These are phyloP conservation scores for Diplodia corticola DNA, from an alignment of 2,329 filamentous ascomycete species.

Conservation along the genomic window DNA sequence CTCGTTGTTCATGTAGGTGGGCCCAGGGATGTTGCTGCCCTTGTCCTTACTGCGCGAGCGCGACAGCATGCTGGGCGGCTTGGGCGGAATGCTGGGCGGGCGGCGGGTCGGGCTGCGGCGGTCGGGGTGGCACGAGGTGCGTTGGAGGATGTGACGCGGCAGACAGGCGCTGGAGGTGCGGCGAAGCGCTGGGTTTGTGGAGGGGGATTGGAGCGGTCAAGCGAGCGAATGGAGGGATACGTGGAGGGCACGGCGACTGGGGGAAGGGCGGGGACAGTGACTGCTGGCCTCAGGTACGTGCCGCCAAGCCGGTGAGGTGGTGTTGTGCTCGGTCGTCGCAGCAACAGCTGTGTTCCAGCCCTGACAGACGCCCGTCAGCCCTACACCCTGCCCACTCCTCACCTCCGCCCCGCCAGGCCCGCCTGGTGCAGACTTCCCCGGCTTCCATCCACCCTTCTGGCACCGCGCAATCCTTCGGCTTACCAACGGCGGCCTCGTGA, in stretches of 20 bases:
- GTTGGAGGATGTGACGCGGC: not conserved
- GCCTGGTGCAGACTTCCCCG: not conserved
- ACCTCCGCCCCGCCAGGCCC: not conserved
- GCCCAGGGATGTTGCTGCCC: constrained; percentile 36
- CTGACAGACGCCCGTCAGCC: not conserved
- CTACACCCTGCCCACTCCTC: not conserved
- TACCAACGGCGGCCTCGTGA: not conserved
- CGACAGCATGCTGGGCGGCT: constrained; percentile 31
- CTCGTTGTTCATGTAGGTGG: constrained; percentile 38
- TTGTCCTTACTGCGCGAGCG: constrained; percentile 38
- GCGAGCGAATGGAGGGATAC: constrained; percentile 9
- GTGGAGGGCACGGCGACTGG: not conserved
- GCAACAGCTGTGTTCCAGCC: not conserved
- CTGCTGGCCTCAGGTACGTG: constrained; percentile 6
- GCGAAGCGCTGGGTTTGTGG: not conserved
- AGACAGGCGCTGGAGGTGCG: not conserved
- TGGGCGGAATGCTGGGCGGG: constrained; percentile 17
- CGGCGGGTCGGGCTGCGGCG: not conserved
- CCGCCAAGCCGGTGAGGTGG: constrained; percentile 9
- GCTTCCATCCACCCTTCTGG: not conserved
- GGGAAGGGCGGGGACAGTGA: constrained; percentile 9
- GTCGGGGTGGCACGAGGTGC: not conserved
- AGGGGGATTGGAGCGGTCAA: constrained; percentile 12
- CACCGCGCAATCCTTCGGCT: not conserved
- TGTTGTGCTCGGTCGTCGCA: constrained; percentile 2